Base-by-base conservation (phyloP, 78 protist species). In the Mantamonas sphyraenae region DNA sequence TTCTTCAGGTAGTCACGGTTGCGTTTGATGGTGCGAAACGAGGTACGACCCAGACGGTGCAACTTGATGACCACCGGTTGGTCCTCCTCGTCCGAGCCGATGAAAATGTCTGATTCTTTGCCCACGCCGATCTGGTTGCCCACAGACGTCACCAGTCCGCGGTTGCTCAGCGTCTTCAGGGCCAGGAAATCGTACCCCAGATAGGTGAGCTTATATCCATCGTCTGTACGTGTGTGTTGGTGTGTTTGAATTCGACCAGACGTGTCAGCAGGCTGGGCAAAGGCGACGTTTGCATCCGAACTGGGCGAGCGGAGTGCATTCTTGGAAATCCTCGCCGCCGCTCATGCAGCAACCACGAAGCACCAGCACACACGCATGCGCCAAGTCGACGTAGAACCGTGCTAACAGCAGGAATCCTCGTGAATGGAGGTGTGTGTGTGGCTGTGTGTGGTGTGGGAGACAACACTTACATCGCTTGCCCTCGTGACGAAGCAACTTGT, bases 51-150 rank as follows among this genome's bases (percentile, higher is more conserved):
- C 14, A 97, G 88, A 9, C 79, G 70, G 9, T 80, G 90, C 3
- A 86, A 24, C 37, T 91, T 92, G 55, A 92, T 17, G 34, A 35
- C 81, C n/a, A 74, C 9, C 55, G 81, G 85, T 14, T 42, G 35
- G 37, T 76, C 92, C 1, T 82, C 80, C 33, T 69, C 86, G 40
- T 73, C 51, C 12, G 69, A 71, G 2, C 55, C 90, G 30, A 77
- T 24, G 65, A 73, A 84, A 12, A 93, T 67, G 73, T 93, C 97
- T 0, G 98, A 89, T 64, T 97, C 99, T 71, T 97, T 97, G 42
- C 99, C 99, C 7, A 93, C 97, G 42, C 99, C 99, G 59, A 97
- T 72, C 57, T 93, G 86, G 38, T 50, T 70, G 33, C 96, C 97
- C n/a, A 96, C 90, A 26, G 77, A 72, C 38, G 62, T 20, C 19